Base-by-base conservation (phyloP, 1,284 basidiomycete species). In the Singerocomus rubriflavus region DNA sequence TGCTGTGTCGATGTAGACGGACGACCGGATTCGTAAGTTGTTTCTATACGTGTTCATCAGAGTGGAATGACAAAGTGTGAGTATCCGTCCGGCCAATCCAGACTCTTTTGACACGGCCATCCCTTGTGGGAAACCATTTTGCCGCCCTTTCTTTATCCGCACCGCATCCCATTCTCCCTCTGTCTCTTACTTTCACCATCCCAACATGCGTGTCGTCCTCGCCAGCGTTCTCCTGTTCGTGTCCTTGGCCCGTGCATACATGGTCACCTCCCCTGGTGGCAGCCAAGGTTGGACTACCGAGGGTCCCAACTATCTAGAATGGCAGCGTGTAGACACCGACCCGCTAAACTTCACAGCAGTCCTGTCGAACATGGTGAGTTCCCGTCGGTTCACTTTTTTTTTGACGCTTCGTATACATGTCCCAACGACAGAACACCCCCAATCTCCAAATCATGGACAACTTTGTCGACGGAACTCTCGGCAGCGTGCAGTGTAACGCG, bases 311-410 rank as follows among this genome's bases (percentile, higher is more conserved):
- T 73, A 67, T 32, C 70, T 90, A 54, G 52, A 68, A 16, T 91
- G 89, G 88, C 52, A 69, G 3, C 74, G 75, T n/a, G 88, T 89
- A 54, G 53, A 53, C 52, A 85, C 85, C 16, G 88, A 91, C 62
- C 64, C 79, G 0, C 39, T 53, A 46, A 88, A 79, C 71, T 91
- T 93, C 68, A 80, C 84, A 11, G 75, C 79, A 44, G 70, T 89
- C 46, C 75, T 93, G 46, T 75, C 75, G 59, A 88, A 91, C 70
- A 67, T 75, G 65, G 88, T 79, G 51, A 56, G 75, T 67, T 3
- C 29, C 17, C 6, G n/a, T 14, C 3, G 45, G 10, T 35, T 5
- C 16, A 16, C 21, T 21, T 31, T 6, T 8, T 8, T 16, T 8
- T 14, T 41, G 4, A 13, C 38, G n/a, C 6, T 42, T 12, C 10